Conservation (phyloP, 257 asterid genomes). For the Lycium ferocissimum region DNA sequence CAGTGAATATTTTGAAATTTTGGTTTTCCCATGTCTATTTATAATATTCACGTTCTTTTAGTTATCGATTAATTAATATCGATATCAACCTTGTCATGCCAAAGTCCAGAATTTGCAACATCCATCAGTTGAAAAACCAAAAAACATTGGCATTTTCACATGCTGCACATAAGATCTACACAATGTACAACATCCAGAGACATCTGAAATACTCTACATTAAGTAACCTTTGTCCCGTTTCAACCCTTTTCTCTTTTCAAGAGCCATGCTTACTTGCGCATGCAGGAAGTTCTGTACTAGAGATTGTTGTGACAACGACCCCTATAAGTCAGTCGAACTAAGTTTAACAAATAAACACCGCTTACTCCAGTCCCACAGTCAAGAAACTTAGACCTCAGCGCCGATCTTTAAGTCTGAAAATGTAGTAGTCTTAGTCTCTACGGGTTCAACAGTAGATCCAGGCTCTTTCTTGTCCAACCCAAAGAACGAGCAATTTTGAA, state of each 20-base stretch:
- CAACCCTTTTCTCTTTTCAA: constrained; percentile 16
- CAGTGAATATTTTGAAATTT: neutral
- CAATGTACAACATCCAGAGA: constrained; percentile 24
- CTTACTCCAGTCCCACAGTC: neutral
- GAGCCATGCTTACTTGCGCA: constrained; percentile 17
- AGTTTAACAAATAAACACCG: neutral
- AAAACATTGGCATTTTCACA: neutral
- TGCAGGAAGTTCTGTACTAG: constrained; percentile 15
- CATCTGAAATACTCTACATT: neutral
- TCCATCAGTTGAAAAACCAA: neutral
- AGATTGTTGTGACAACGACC: neutral
- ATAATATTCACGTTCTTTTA: neutral
- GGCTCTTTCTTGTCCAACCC: constrained; percentile 78
- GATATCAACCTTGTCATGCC: neutral
- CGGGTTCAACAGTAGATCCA: constrained; percentile 59
- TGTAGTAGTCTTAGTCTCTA: constrained; percentile 44
- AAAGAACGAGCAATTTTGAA: constrained; percentile 87
- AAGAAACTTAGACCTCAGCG: constrained; percentile 50
- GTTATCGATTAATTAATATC: neutral
- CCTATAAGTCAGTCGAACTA: constrained; percentile 26
- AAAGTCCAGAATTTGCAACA: neutral
- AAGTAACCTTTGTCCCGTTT: constrained; percentile 9
- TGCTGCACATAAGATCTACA: constrained; percentile 26
- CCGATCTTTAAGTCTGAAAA: constrained; percentile 60
- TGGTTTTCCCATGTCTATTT: neutral